Evolutionary conservation across 371 early-diverging fungal species (phyloP).

Genomic region (Rhizopus arrhizus): DNA sequence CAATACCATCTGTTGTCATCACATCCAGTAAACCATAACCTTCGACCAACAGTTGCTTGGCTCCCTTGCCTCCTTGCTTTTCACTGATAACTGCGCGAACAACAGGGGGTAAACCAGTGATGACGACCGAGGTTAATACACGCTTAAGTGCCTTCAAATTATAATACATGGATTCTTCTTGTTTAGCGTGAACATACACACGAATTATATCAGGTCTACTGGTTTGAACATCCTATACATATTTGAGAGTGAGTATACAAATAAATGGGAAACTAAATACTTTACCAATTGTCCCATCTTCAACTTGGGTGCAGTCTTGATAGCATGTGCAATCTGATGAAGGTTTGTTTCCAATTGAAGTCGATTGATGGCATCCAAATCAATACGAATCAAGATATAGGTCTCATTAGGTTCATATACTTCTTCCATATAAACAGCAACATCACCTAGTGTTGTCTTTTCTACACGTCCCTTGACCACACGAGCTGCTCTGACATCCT

Average conservation of each 20-base stretch:
- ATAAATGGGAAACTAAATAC: not conserved
- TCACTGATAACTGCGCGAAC: constrained; percentile 89
- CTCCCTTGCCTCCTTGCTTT: constrained; percentile 59
- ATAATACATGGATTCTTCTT: constrained; percentile 70
- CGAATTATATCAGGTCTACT: constrained; percentile 75
- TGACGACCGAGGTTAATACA: constrained; percentile 77
- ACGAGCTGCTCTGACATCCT: constrained; percentile 79
- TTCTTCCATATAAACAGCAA: constrained; percentile 92
- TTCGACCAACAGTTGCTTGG: constrained; percentile 84
- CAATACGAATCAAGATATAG: constrained; percentile 79
- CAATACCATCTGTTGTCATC: constrained; percentile 87
- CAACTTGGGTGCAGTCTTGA: constrained; percentile 80
- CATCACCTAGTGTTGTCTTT: constrained; percentile 85
- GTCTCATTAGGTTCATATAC: constrained; percentile 78
- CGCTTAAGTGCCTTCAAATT: constrained; percentile 85
- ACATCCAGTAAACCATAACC: constrained; percentile 94
- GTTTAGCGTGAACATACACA: constrained; percentile 71
- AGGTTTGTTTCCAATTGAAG: constrained; percentile 84
- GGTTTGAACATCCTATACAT: constrained; percentile 69
- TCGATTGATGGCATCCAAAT: constrained; percentile 76
- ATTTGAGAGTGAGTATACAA: not conserved
- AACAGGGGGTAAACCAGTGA: constrained; percentile 87
- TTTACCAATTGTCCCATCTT: constrained; percentile 74
- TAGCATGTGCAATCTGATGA: constrained; percentile 75
- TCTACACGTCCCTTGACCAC: constrained; percentile 96